These are phyloP conservation scores for Penicillium paradoxum DNA, from an alignment of 495 filamentous ascomycete species.

Conservation along the genomic window DNA sequence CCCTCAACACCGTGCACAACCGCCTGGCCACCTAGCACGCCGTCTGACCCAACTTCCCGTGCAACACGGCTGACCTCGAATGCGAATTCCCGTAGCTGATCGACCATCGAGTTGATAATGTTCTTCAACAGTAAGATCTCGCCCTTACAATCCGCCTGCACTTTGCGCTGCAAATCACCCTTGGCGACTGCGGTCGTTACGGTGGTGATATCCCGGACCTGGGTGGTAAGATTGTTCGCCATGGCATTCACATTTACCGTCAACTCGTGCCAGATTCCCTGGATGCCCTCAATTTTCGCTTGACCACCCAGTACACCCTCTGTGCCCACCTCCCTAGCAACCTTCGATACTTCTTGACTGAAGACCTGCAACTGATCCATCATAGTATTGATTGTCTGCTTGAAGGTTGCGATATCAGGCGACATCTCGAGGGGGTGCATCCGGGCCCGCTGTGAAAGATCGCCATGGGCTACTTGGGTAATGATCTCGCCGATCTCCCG, in stretches of 20 bases:
- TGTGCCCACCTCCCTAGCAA: conserved; percentile 87
- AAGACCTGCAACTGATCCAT: conserved; percentile 93
- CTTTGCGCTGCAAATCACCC: conserved; percentile 85
- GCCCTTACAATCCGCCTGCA: conserved; percentile 83
- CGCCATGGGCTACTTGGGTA: conserved; percentile 81
- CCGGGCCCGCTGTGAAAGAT: conserved; percentile 85
- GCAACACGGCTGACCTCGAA: conserved; percentile 90
- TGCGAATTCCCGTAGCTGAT: conserved; percentile 85
- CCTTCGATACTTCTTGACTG: conserved; percentile 83
- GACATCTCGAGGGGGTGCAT: conserved; percentile 90
- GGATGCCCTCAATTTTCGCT: conserved; percentile 79
- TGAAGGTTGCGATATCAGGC: conserved; percentile 89
- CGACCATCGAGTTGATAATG: conserved; percentile 94
- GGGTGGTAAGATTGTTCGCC: conserved; percentile 86
- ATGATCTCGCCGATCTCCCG: conserved; percentile 90
- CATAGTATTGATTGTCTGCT: conserved; percentile 87
- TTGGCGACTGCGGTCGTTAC: conserved; percentile 89
- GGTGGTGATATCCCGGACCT: conserved; percentile 88
- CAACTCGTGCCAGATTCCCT: conserved; percentile 90
- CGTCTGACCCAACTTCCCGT: conserved; percentile 84
- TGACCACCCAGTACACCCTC: conserved; percentile 87
- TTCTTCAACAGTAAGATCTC: conserved; percentile 85
- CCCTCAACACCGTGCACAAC: conserved; percentile 92
- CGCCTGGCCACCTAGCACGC: conserved; percentile 81
- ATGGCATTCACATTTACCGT: conserved; percentile 90